Conservation (phyloP, 495 filamentous ascomycete species). For the Letharia lupina region DNA sequence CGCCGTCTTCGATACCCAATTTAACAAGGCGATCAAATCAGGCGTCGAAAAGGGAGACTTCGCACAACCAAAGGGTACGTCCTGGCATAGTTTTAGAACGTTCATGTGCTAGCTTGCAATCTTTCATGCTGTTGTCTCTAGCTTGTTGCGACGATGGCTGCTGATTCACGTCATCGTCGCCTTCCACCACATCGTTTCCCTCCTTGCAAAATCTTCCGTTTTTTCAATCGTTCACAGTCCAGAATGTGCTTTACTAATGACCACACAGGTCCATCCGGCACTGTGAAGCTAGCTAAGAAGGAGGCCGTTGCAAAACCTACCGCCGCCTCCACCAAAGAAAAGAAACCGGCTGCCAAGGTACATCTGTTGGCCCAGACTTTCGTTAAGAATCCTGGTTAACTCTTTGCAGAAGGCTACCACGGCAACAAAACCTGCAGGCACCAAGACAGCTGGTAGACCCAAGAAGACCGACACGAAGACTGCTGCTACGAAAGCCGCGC, state of each 20-base stretch:
- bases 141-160: background rate
- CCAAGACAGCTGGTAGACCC: conserved; percentile 43
- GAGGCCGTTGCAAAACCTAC: conserved; percentile 44
- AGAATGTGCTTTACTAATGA: conserved; percentile 34
- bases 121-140: background rate
- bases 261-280: conserved; percentile 70
- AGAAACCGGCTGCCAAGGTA: conserved; percentile 43
- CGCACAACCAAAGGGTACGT: conserved; percentile 89
- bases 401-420: conserved; percentile 24
- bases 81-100: background rate
- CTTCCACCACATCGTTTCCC: background rate
- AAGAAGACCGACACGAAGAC: conserved; percentile 39
- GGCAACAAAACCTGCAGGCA: conserved; percentile 41
- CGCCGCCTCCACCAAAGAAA: conserved; percentile 31
- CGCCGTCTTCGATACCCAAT: conserved; percentile 74
- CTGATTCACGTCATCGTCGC: background rate
- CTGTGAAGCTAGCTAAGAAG: conserved; percentile 96
- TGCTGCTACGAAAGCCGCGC: conserved; percentile 37
- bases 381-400: background rate
- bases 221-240: background rate
- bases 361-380: conserved; percentile 23
- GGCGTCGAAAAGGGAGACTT: conserved; percentile 89
- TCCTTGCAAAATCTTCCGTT: background rate
- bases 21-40: conserved; percentile 85
- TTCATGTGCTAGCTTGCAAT: background rate